These are phyloP conservation scores for Tubosaeta sp. DNA, from an alignment of 768 basidiomycete species.

Conservation along the genomic window DNA sequence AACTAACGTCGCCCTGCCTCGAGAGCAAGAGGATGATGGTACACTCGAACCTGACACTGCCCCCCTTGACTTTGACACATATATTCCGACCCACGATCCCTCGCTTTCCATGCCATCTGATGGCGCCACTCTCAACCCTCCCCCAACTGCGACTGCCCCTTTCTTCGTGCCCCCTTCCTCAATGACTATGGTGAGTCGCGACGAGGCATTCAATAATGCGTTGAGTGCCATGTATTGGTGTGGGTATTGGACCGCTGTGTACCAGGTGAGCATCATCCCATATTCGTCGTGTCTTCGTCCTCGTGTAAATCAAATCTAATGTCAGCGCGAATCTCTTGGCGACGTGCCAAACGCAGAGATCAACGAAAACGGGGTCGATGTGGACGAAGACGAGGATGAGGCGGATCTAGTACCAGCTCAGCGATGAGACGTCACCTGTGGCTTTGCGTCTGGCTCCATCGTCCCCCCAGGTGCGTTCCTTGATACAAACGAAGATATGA, in stretches of 20 bases:
- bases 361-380: constrained; percentile 26
- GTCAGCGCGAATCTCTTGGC: constrained; percentile 28
- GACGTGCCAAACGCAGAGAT: constrained; percentile 24
- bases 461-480: constrained; percentile 18
- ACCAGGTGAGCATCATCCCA: constrained; percentile 52
- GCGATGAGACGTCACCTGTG: constrained; percentile 13
- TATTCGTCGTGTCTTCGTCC: background rate
- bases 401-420: constrained; percentile 28
- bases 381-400: constrained; percentile 19
- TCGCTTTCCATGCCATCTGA: constrained; percentile 40
- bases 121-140: constrained; percentile 9
- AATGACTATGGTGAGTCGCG: constrained; percentile 48
- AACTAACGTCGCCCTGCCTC: background rate
- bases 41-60: constrained; percentile 44
- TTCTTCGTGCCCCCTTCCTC: constrained; percentile 30
- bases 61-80: constrained; percentile 67
- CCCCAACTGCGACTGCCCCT: constrained; percentile 4
- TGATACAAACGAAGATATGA: background rate
- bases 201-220: constrained; percentile 75
- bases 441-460: background rate
- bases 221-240: constrained; percentile 81
- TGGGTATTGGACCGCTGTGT: constrained; percentile 85
- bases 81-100: constrained; percentile 66
- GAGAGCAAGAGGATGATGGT: constrained; percentile 1
- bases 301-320: constrained; percentile 21